Percentiles rank a stretch among this genome's conserved stretches.
Conservation (phyloP, 768 basidiomycete species). For the Boletales sp. region DNA sequence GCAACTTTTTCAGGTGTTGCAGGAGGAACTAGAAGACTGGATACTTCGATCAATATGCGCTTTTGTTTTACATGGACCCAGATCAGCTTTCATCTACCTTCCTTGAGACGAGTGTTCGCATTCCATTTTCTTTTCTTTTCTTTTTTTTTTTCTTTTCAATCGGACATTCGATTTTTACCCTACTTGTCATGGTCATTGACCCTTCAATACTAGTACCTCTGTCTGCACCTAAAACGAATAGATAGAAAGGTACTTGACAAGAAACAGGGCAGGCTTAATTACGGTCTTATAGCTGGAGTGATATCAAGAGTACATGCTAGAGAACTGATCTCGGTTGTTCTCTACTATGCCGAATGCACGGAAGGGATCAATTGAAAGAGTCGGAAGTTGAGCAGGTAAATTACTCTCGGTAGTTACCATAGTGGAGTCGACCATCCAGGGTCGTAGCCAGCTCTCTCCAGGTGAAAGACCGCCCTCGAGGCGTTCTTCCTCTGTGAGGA, state of each 20-base stretch:
- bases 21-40: conserved; percentile 53
- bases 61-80: conserved; percentile 23
- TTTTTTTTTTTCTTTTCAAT: conserved; percentile 1
- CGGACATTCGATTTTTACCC: conserved; percentile 25
- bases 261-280: conserved; percentile 14
- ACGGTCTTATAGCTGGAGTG: neutral
- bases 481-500: conserved; percentile 30
- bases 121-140: conserved; percentile 6
- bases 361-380: conserved; percentile 13
- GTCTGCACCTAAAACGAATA: conserved; percentile 21
- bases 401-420: conserved; percentile 15
- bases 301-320: conserved; percentile 58
- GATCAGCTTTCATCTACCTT: conserved; percentile 31
- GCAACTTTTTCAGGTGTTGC: conserved; percentile 80
- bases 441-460: conserved; percentile 15
- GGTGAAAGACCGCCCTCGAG: conserved; percentile 4
- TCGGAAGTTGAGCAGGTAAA: conserved; percentile 16
- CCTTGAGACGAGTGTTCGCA: conserved; percentile 21
- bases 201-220: conserved; percentile 15
- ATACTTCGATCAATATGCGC: conserved; percentile 10
- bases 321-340: conserved; percentile 33
- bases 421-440: conserved; percentile 20
- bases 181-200: conserved; percentile 18
- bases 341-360: conserved; percentile 10
- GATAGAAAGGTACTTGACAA: conserved; percentile 22